A percentile compares a stretch with the other conserved stretches of the same genome.
phyloP scores from a whole-genome alignment of 805 yeast genomes.

The Nakazawaea laoshanensis region DNA sequence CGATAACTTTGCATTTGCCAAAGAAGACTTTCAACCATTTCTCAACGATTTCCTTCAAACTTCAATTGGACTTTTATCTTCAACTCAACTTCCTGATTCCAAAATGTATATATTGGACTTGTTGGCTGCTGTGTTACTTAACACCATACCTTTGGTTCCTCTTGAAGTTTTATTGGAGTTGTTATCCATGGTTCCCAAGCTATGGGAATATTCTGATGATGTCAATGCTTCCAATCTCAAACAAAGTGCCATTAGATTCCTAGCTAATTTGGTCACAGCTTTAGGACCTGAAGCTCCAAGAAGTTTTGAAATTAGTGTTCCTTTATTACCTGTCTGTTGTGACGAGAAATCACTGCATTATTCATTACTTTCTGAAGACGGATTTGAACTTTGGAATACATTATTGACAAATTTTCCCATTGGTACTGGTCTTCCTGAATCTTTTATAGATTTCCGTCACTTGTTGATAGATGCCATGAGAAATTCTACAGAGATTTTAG shows the following conservation, averaged over 20 bases:
- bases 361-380: conserved; percentile 71
- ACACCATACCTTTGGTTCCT: conserved; percentile 57
- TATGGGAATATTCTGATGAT: conserved; percentile 60
- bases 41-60: conserved; percentile 41
- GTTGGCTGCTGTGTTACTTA: conserved; percentile 50
- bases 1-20: conserved; percentile 83
- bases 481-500: conserved; percentile 67
- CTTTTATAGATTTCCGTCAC: background rate
- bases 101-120: conserved; percentile 68
- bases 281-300: conserved; percentile 42
- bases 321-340: conserved; percentile 55
- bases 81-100: conserved; percentile 59
- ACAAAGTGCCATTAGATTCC: conserved; percentile 43
- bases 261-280: conserved; percentile 48
- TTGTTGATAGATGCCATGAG: conserved; percentile 50
- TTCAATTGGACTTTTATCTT: conserved; percentile 41
- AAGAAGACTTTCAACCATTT: conserved; percentile 58
- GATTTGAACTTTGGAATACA: conserved; percentile 75
- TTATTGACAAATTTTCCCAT: conserved; percentile 56
- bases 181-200: conserved; percentile 49
- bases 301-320: conserved; percentile 50
- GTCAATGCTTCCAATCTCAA: conserved; percentile 38
- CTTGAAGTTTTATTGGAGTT: conserved; percentile 41
- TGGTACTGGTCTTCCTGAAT: background rate
- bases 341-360: conserved; percentile 49